Evolutionary conservation across 768 basidiomycete species (phyloP), one percentile per base, ranked within the genome.

Genomic region (Naganishia friedmannii): DNA sequence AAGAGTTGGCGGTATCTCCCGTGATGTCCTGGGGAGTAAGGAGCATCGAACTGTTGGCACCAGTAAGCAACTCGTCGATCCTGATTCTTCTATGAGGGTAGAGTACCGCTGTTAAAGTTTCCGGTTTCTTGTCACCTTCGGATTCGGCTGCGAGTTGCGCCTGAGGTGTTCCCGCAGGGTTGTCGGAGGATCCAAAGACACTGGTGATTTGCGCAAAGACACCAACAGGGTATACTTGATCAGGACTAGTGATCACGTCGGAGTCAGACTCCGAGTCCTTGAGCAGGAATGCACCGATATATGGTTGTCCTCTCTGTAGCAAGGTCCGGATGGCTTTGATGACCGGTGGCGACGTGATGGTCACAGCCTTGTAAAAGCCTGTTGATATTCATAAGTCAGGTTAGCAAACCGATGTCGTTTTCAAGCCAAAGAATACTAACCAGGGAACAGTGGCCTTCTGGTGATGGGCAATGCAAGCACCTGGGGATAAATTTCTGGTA

Each of bases 131-230:
- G 53, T 87, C 88, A 2, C 70, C 70, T 15, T 57, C 65, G 4
- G 60, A 42, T 57, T 46, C 68, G 3, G 32, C 60, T 23, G 34
- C 65, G 32, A 67, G 58, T 26, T 67, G 66, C 3, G 53, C 66
- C 53, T 53, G 51, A 15, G 42, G 53, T 10, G 53, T 56, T 28
- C 67, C 68, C 39, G 66, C 48, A 39, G 58, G 69, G 68, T 71
- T 73, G 65, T 67, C 69, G 37, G 72, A 66, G 19, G 74, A 73
- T 19, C 74, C 77, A 69, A 80, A 80, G 0, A 94, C 89, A 73
- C 91, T 93, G 0, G 94, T 97, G 65, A 97, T 93, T 82, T 98
- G 95, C 1, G 93, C 93, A 76, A 98, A 96, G 6, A 97, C 93
- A 54, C 95, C 95, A 68, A 97, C 93, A 0, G 86, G 87, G 80